Evolutionary conservation across 495 filamentous ascomycete species (phyloP), one percentile per base, ranked within the genome.

Genomic region (Tirmania nivea): DNA sequence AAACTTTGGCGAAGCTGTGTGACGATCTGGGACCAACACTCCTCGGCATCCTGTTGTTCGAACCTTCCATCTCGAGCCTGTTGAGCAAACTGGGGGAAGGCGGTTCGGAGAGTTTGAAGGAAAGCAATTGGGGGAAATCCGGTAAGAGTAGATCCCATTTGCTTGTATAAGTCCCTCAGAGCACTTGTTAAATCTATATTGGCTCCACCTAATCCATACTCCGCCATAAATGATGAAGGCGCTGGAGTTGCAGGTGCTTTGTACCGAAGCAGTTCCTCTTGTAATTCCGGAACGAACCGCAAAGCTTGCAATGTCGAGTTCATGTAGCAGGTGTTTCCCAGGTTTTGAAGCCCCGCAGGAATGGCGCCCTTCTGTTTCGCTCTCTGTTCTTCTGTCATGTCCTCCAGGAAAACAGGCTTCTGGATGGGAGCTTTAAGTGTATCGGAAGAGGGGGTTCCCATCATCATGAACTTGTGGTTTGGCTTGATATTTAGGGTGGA

Each of bases 271-370:
- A 97, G 74, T 63, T 88, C 80, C 36, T 83, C 73, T 60, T 94
- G 86, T 25, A 97, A 74, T 68, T 97, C 90, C 0, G 92, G 92
- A 52, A 97, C 84, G 56, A 84, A 75, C 53, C 85, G 78, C 54
- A 97, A 70, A 5, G 85, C 78, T 67, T 97, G 90, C 19, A 97
- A 74, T 0, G 90, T 95, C 20, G 92, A 87, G 71, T 97, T 97
- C 63, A 96, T 78, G 65, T 97, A 97, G 71, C 90, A 97, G 1
- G 90, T 96, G 64, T 97, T 97, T 21, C 90, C 90, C 56, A 94
- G 71, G 60, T 97, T 97, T 64, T 86, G 77, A 56, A 97, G 66
- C 34, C 90, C 90, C 54, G 90, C 84, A 11, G 90, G 90, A 49
- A 71, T 86, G 47, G 89, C 90, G 45, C 85, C 88, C 49, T 78